These are phyloP conservation scores for Apiospora sp. DNA, from an alignment of 2,329 filamentous ascomycete genomes.

Conservation along the genomic window DNA sequence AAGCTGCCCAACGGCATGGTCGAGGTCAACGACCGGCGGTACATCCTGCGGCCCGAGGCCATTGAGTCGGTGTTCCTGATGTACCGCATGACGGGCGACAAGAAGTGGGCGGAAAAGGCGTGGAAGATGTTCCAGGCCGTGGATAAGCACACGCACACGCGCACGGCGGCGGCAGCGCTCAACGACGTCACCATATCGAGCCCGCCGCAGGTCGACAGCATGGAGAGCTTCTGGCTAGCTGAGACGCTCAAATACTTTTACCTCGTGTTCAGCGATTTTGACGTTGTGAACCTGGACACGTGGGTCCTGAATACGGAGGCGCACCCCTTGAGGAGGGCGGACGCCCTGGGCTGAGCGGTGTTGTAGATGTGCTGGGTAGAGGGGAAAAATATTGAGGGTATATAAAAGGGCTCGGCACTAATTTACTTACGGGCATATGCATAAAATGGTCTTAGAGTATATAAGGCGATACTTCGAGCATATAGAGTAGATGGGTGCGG, in stretches of 20 bases:
- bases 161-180: conserved; percentile 70
- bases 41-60: conserved; percentile 77
- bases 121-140: conserved; percentile 79
- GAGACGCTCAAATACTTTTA: conserved; percentile 32
- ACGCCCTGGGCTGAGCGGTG: not conserved
- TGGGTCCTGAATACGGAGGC: conserved; percentile 31
- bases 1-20: conserved; percentile 63
- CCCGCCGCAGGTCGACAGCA: conserved; percentile 38
- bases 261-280: conserved; percentile 29
- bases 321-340: conserved; percentile 28
- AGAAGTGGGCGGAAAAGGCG: conserved; percentile 70
- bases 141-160: conserved; percentile 65
- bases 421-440: not conserved
- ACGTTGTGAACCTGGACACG: conserved; percentile 26
- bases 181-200: conserved; percentile 63
- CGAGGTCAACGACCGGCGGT: conserved; percentile 62
- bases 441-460: not conserved
- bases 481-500: not conserved
- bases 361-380: not conserved
- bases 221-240: conserved; percentile 32
- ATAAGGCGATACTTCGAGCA: not conserved
- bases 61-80: conserved; percentile 84
- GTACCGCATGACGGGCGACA: conserved; percentile 75
- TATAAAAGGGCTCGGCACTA: not conserved
- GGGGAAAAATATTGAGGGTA: not conserved